Base-by-base conservation (phyloP, 768 basidiomycete species). In the Pulveroboletus sp. region DNA sequence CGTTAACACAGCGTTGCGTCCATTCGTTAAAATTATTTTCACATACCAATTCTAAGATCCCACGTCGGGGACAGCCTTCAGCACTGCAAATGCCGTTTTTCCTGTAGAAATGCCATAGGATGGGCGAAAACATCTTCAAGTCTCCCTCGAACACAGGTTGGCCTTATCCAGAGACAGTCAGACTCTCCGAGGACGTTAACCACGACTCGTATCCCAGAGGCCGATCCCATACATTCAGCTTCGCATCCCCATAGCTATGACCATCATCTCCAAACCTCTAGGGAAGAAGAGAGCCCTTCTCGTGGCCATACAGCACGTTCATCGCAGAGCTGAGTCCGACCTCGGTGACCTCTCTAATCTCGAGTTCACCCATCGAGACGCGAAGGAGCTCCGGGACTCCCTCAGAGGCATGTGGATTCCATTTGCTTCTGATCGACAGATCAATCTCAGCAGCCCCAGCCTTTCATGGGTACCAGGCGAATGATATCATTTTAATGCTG, bases 401-500 rank as follows among this genome's bases (percentile, higher is more conserved):
- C 24, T 66, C 36, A 64, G 62, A 40, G 39, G 64, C 50, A 51
- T n/a, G 41, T 43, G 30, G 6, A 40, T n/a, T 41, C 6, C 9
- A 13, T 1, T n/a, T 1, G 5, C 13, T 37, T 43, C n/a, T 35
- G 13, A 40, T 42, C 42, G 36, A 40, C 36, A 39, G 36, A 40
- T 46, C 26, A 14, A 39, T 49, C 50, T 46, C 33, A 54, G 17
- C 26, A 0, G 15, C 36, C 28, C 27, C 15, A 76, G 75, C 63
- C 1, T 50, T 46, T 17, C 76, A 73, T 45, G 64, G 56, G 2
- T 81, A 81, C 54, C 43, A 62, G 1, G 41, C 56, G 0, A 60
- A 70, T 14, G 68, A 80, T 44, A 71, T 81, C 31, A 70, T 64
- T 0, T 55, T 75, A 0, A 70, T 83, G 43, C 63, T 75, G 8